phyloP scores from a whole-genome alignment of 1,139 yeast species.

The Suhomyces bolitotheri region DNA sequence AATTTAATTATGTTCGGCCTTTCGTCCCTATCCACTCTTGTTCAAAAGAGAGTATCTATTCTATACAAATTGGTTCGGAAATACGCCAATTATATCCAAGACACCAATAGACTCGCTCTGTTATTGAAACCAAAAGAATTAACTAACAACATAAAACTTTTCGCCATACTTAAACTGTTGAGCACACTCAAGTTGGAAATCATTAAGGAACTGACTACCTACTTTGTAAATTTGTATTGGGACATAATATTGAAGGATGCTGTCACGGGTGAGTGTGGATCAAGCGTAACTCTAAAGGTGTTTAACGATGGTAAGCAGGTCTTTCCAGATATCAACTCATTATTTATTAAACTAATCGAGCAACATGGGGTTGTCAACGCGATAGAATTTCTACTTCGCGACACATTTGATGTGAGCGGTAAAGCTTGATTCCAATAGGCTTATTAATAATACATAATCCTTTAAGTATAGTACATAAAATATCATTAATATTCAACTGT shows the following conservation, averaged over 20 bases:
- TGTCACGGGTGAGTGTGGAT: conserved; percentile 30
- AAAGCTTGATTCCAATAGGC: not conserved
- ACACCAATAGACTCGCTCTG: conserved; percentile 7
- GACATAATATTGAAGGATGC: conserved; percentile 25
- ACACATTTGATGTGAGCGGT: conserved; percentile 1
- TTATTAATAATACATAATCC: conserved; percentile 7
- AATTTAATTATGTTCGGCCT: conserved; percentile 33
- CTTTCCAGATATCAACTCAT: conserved; percentile 10
- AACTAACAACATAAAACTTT: conserved; percentile 19
- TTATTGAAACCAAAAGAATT: conserved; percentile 15
- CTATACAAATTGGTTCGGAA: conserved; percentile 23
- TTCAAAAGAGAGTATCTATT: conserved; percentile 24
- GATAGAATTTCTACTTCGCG: conserved; percentile 2
- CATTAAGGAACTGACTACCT: conserved; percentile 1
- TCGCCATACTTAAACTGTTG: conserved; percentile 24
- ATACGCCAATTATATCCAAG: conserved; percentile 15
- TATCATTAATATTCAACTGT: conserved; percentile 16
- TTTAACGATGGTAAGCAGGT: conserved; percentile 12
- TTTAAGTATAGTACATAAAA: conserved; percentile 1
- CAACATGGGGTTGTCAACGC: conserved; percentile 27
- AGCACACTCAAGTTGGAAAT: conserved; percentile 21
- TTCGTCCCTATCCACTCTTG: conserved; percentile 30
- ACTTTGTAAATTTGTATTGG: conserved; percentile 26
- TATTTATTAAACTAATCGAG: conserved; percentile 24
- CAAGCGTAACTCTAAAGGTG: conserved; percentile 18